Conservation (phyloP, 2,329 filamentous ascomycete species). For the Penicillium sp. region DNA sequence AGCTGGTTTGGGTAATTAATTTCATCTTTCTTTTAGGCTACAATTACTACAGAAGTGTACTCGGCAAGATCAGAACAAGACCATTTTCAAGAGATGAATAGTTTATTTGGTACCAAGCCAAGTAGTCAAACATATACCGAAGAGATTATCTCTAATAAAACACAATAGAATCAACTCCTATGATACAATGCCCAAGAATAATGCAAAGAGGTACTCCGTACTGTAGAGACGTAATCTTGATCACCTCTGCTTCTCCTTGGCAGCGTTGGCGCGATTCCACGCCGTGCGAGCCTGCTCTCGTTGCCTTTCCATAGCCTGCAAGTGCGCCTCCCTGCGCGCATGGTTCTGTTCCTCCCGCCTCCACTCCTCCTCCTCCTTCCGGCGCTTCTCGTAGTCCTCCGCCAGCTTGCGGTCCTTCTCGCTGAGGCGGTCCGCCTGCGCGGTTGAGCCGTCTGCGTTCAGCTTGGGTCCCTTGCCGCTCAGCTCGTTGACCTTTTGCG, state of each 20-base stretch:
- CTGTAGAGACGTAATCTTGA: constrained; percentile 1
- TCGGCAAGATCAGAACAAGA: not conserved
- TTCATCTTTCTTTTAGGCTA: too few species aligned
- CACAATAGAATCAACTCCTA: constrained; percentile 9
- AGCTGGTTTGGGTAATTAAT: too few species aligned
- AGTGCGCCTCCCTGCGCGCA: constrained; percentile 35
- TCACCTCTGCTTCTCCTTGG: constrained; percentile 21
- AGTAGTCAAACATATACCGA: not conserved
- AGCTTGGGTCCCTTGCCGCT: constrained; percentile 29
- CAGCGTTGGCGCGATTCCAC: constrained; percentile 17
- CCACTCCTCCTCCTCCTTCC: constrained; percentile 36
- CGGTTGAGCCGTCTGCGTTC: constrained; percentile 27
- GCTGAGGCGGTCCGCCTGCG: constrained; percentile 30
- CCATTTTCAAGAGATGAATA: not conserved
- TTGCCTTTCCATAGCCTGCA: constrained; percentile 30
- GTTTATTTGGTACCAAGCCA: not conserved
- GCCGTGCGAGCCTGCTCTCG: constrained; percentile 30
- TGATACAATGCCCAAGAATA: constrained; percentile 26
- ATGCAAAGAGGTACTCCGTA: not conserved
- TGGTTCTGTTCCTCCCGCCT: constrained; percentile 44
- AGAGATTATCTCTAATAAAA: constrained; percentile 8
- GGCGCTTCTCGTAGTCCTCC: constrained; percentile 35
- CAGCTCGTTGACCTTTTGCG: constrained; percentile 27
- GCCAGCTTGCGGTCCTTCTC: constrained; percentile 40
- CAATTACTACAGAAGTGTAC: too few species aligned